Base-by-base conservation (phyloP, 495 filamentous ascomycete species). In the Filosporella fistucella region DNA sequence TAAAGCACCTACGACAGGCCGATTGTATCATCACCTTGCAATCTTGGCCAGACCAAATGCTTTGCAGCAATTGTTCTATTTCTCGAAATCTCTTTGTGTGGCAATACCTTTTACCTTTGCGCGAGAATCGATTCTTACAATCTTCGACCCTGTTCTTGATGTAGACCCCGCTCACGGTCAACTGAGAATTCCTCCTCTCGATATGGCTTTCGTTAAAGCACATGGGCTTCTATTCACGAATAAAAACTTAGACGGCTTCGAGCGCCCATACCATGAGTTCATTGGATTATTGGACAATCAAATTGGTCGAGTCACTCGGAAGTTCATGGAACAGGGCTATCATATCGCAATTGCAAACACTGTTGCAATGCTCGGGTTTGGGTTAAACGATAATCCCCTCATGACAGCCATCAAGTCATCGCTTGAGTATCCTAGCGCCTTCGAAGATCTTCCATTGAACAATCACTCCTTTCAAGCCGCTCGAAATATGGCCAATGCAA, bases 251-350 rank as follows among this genome's bases (percentile, higher is more conserved):
- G 68, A 77, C 0, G 56, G 59, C 3, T 77, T 86, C 29, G 55
- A 71, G 2, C 29, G 60, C 0, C 58, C 68, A 1, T 64, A 72
- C 9, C 54, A 68, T 1, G 63, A 69, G 4, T 87, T 86, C 36
- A 52, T 73, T 4, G 68, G 53, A 29, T 47, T 59, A 28, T 62
- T 91, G 0, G 77, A 83, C 48, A 64, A 60, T 22, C 77, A 86
- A 25, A 78, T 88, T 41, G 67, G 62, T n/a, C 66, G 71, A 22
- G 66, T 79, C 1, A 75, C 71, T n/a, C 63, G 70, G 4, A 68
- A 74, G 17, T 87, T 81, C 66, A 73, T 81, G 45, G 78, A 85
- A 41, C 69, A 79, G 47, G 86, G 86, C 11, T 88, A 88, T 54
- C 78, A 83, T 23, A 71, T 79, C 74, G 49, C 41, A 4, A 25